Conservation (phyloP, 805 yeast species). For the Brettanomyces anomalus region DNA sequence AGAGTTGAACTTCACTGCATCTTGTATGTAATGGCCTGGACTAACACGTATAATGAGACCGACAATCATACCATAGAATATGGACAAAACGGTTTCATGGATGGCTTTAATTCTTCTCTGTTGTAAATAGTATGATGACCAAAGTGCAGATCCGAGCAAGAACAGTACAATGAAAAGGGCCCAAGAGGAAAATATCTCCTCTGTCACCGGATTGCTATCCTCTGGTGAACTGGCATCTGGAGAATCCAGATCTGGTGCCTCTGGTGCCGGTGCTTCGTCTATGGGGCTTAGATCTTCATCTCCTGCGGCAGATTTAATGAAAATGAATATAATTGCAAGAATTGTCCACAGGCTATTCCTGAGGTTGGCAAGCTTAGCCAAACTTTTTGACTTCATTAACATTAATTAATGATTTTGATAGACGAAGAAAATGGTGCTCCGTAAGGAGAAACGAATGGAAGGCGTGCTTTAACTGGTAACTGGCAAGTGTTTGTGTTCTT, state of each 20-base stretch:
- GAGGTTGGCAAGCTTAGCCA: too few species aligned
- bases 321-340: too few species aligned
- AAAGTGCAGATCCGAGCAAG: slow-evolving; percentile 76
- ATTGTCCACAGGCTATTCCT: too few species aligned
- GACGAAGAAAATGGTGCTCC: too few species aligned
- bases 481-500: too few species aligned
- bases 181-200: slow-evolving; percentile 96
- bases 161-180: slow-evolving; percentile 82
- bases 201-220: slow-evolving; percentile 75
- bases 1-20: slow-evolving; percentile 90
- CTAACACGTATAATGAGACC: slow-evolving; percentile 83
- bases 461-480: too few species aligned
- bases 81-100: slow-evolving; percentile 96
- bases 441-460: too few species aligned
- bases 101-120: slow-evolving; percentile 87
- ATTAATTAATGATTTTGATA: too few species aligned
- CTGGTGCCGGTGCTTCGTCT: slow-evolving; percentile 25
- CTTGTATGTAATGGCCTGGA: slow-evolving; percentile 97
- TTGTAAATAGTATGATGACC: slow-evolving; percentile 92
- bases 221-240: slow-evolving; percentile 46
- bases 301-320: background rate
- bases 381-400: too few species aligned
- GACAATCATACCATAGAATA: slow-evolving; percentile 93
- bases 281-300: slow-evolving; percentile 19
- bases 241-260: slow-evolving; percentile 31